These are phyloP conservation scores for Calonectria hongkongensis DNA, from an alignment of 2,329 filamentous ascomycete genomes.

Conservation along the genomic window DNA sequence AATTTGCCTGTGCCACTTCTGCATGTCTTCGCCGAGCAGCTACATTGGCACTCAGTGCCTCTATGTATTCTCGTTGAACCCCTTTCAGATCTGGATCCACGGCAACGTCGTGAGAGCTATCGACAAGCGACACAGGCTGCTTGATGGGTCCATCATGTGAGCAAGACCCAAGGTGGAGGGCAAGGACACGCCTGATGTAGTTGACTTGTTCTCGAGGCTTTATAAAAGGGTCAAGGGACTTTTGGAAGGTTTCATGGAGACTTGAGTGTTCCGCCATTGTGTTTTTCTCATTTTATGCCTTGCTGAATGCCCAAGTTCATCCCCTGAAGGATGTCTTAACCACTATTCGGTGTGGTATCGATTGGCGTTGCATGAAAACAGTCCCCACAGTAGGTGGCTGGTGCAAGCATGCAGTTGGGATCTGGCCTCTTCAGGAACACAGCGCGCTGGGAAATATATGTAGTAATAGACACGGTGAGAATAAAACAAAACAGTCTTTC, in stretches of 20 bases:
- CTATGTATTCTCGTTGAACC: slow-evolving; percentile 72
- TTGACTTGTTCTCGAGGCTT: slow-evolving; percentile 75
- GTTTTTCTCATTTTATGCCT: slow-evolving; percentile 42
- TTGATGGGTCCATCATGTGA: slow-evolving; percentile 65
- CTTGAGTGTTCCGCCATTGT: slow-evolving; percentile 60
- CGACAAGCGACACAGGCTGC: slow-evolving; percentile 70
- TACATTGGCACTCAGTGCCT: slow-evolving; percentile 71
- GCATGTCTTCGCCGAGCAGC: slow-evolving; percentile 70
- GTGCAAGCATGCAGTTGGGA: slow-evolving; percentile 5
- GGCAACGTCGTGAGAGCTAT: slow-evolving; percentile 60
- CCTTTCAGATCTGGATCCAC: slow-evolving; percentile 65
- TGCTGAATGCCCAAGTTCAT: slow-evolving; percentile 21
- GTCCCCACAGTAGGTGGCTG: slow-evolving; percentile 35
- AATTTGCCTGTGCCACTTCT: slow-evolving; percentile 55
- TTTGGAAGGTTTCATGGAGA: slow-evolving; percentile 61
- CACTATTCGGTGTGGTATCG: slow-evolving; percentile 31
- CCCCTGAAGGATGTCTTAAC: slow-evolving; percentile 31
- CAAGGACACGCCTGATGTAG: slow-evolving; percentile 73
- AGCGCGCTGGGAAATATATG: not conserved
- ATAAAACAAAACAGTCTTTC: no score
- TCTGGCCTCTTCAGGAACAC: not conserved
- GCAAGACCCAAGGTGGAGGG: slow-evolving; percentile 71
- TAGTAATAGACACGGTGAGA: no score
- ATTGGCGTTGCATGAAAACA: slow-evolving; percentile 30
- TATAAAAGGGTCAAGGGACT: slow-evolving; percentile 70